Evolutionary conservation across 2,329 filamentous ascomycete species (phyloP), one percentile per base, ranked within the genome.

Genomic region (Didymella arachidicola): DNA sequence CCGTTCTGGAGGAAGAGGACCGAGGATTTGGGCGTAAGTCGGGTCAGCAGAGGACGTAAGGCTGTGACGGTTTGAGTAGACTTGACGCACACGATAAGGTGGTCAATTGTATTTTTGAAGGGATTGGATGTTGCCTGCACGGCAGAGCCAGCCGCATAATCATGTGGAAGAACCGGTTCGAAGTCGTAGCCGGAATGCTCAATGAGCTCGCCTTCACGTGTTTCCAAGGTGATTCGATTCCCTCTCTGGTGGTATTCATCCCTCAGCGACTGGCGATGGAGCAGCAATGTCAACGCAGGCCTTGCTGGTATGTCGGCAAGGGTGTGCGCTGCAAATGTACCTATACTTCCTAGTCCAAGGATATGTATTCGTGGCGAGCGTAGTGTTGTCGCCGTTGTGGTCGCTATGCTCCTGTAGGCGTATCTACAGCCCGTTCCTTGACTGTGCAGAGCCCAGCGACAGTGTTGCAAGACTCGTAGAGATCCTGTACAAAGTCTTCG

Each of bases 1-100:
- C 93, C 92, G 60, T 94, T 91, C 54, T 92, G 89, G 54, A 96
- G 76, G 55, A 96, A 84, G 58, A 90, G 86, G 10, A 97, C 84
- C 0, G 91, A 90, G 1, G 89, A 91, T 22, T 86, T 79, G 3
- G 84, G 80, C 38, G 85, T 82, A 14, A 96, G 78, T 10, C 91
- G 85, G 60, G 87, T 83, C 1, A 55, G 34, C 19, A 64, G 53
- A 34, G 59, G 56, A 11, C 8, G 52, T 16, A 57, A 36, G n/a
- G 55, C 51, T 30, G 42, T 18, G 18, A 59, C 56, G n/a, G 56
- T 59, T 27, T 59, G 59, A 11, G 47, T 59, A 36, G 59, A 41
- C 45, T 62, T 62, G 51, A 59, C 56, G 47, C 55, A 52, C 16
- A 62, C 53, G 42, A 62, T 52, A 12, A 62, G 59, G 25, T 62